A percentile compares a stretch with the other conserved stretches of the same genome.
phyloP scores from a whole-genome alignment of 371 early-diverging fungal genomes.

The Rhizopus sp. region DNA sequence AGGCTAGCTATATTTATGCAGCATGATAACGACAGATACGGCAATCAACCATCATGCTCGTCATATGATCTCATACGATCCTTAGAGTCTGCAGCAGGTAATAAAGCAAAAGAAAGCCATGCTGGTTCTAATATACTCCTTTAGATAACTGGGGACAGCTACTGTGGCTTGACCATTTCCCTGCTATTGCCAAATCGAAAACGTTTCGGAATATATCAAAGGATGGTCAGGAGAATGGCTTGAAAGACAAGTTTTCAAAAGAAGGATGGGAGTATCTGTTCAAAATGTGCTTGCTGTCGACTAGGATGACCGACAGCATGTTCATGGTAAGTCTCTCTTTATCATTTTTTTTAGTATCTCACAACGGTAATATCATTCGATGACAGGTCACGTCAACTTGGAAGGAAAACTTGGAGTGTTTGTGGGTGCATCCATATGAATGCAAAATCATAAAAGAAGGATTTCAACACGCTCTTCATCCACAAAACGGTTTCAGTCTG shows the following conservation, averaged over 20 bases:
- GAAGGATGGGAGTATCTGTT: constrained; percentile 25
- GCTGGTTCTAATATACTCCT: too few species aligned
- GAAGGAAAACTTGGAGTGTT: constrained; percentile 22
- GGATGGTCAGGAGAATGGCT: neutral
- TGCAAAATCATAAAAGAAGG: constrained; percentile 10
- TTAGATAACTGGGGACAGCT: too few species aligned
- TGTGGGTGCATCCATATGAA: constrained; percentile 30
- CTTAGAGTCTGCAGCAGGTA: too few species aligned
- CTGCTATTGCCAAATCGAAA: neutral
- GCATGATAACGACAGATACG: neutral
- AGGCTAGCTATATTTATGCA: neutral
- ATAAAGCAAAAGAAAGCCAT: too few species aligned
- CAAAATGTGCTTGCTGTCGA: constrained; percentile 27
- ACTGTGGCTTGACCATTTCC: neutral
- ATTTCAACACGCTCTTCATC: constrained; percentile 24
- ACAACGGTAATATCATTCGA: constrained; percentile 1
- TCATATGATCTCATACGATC: neutral
- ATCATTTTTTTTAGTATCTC: neutral
- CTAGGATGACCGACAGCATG: constrained; percentile 12
- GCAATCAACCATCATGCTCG: neutral
- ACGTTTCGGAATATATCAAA: neutral
- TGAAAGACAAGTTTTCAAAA: neutral
- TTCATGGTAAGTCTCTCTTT: constrained; percentile 21
- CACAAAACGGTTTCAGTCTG: constrained; percentile 15
- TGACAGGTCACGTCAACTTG: constrained; percentile 8